phyloP scores from a whole-genome alignment of 805 yeast species.

The Hanseniaspora mollemarum region DNA sequence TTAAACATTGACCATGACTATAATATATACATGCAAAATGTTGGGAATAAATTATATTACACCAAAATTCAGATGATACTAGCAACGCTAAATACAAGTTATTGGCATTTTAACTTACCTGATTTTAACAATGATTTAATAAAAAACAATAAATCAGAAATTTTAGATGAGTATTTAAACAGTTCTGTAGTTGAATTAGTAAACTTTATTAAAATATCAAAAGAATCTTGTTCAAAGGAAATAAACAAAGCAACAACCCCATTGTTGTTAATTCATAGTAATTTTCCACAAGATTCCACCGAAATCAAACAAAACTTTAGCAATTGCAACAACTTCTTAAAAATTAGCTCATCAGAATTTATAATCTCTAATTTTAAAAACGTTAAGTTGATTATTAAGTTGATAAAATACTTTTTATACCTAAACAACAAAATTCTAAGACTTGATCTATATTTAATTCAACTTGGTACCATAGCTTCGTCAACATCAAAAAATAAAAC shows the following conservation, averaged over 20 bases:
- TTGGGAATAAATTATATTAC: background rate
- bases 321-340: background rate
- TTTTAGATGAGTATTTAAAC: constrained; percentile 3
- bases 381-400: background rate
- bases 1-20: constrained; percentile 5
- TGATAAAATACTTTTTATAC: constrained; percentile 3
- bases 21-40: background rate
- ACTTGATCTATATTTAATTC: background rate
- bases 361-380: constrained; percentile 8
- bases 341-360: background rate
- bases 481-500: background rate
- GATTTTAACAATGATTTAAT: constrained; percentile 3
- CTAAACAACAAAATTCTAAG: constrained; percentile 5
- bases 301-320: background rate
- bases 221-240: background rate
- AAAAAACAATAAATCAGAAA: background rate
- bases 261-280: background rate
- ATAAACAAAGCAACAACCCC: background rate
- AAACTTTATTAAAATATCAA: background rate
- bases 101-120: constrained; percentile 11
- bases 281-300: background rate
- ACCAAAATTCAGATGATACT: background rate
- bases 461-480: background rate
- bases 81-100: background rate
- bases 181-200: background rate